Conservation (phyloP, 164 flowering plant genomes). For the Tinospora cordifolia region DNA sequence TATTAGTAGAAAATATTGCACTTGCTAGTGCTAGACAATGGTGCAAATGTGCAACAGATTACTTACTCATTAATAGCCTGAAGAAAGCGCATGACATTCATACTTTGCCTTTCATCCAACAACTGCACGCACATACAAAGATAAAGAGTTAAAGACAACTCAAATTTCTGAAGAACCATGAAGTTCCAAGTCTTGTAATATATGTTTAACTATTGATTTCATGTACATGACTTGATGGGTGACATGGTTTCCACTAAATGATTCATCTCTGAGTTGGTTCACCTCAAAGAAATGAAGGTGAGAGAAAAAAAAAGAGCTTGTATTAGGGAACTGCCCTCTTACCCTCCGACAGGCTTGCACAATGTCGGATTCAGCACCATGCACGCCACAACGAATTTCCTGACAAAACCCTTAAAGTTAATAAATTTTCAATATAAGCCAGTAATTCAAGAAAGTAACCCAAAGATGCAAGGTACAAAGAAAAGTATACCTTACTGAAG, state of each 20-base stretch:
- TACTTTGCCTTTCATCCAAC: conserved; percentile 56
- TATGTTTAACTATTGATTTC: neutral
- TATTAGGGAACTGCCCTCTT: neutral
- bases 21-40: neutral
- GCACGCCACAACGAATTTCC: conserved; percentile 24
- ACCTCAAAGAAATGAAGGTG: neutral
- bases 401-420: conserved; percentile 5
- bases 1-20: neutral
- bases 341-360: conserved; percentile 33
- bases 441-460: neutral
- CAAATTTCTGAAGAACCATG: neutral
- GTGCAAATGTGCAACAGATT: neutral
- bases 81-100: conserved; percentile 58
- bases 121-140: conserved; percentile 25
- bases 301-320: neutral
- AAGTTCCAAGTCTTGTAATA: neutral
- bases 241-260: neutral
- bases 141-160: neutral
- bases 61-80: conserved; percentile 53
- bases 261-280: neutral
- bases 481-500: conserved; percentile 58
- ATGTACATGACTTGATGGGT: neutral
- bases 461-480: neutral
- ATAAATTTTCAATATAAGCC: conserved; percentile 7
- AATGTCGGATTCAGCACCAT: conserved; percentile 29